Percentiles rank a stretch among this genome's conserved stretches.
Conservation (phyloP, 2,329 filamentous ascomycete genomes). For the Mycosphaerella arachidis region DNA sequence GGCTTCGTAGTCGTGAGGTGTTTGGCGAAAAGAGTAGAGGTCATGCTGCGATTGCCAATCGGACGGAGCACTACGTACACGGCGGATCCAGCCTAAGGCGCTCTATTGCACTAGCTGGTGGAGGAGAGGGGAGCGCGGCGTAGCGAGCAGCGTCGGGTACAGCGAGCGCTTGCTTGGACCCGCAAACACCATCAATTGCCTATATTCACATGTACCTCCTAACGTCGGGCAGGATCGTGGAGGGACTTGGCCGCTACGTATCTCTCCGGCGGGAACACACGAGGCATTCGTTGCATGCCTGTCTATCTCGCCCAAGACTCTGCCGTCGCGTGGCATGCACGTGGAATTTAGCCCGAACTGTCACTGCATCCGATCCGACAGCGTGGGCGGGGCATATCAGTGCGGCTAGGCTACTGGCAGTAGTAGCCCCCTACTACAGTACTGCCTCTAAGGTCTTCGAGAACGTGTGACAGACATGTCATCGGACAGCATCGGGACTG, state of each 20-base stretch:
- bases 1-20: slow-evolving; percentile 1
- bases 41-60: neutral
- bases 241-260: neutral
- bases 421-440: too few relatives aligned
- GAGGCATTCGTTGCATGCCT: neutral
- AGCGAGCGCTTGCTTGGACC: neutral
- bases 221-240: neutral
- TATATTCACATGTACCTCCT: neutral
- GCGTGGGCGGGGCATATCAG: neutral
- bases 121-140: neutral
- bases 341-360: neutral
- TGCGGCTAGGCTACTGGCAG: too few relatives aligned
- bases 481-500: neutral
- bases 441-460: neutral
- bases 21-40: neutral
- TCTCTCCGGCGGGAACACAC: neutral
- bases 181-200: neutral
- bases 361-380: neutral
- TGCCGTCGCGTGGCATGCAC: neutral
- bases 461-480: neutral
- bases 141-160: neutral
- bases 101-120: slow-evolving; percentile 1
- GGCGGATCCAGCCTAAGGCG: neutral
- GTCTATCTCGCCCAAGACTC: neutral
- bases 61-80: neutral